A percentile compares a stretch with the other conserved stretches of the same genome.
phyloP scores from a whole-genome alignment of 352 stramenopile genomes.

The Phytopythium boreale region DNA sequence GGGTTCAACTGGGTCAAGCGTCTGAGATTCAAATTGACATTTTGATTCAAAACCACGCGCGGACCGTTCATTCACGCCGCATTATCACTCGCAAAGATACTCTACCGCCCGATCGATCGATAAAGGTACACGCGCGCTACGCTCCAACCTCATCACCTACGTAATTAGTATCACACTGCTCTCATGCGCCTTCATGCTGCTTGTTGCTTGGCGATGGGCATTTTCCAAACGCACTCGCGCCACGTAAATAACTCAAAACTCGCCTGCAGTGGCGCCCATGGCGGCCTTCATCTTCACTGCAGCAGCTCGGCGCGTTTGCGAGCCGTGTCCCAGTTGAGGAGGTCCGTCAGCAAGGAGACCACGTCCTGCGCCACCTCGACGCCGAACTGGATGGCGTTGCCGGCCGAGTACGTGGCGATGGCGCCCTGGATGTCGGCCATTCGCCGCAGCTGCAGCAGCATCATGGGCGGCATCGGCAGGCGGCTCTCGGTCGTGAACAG shows the following conservation, averaged over 20 bases:
- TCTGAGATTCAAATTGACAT: no score
- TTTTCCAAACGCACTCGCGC: not conserved
- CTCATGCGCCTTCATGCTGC: not conserved
- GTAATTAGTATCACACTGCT: not conserved
- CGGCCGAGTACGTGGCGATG: slow-evolving; percentile 54
- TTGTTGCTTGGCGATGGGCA: not conserved
- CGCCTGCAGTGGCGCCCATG: not conserved
- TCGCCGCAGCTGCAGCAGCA: slow-evolving; percentile 55
- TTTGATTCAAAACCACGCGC: no score
- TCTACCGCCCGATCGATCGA: no score
- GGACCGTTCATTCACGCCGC: no score
- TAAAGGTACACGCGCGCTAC: no score
- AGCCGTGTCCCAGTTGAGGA: slow-evolving; percentile 65
- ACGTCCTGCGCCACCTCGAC: slow-evolving; percentile 79
- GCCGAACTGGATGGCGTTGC: slow-evolving; percentile 72
- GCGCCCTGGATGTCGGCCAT: slow-evolving; percentile 84
- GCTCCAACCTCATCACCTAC: not conserved
- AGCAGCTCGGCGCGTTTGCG: slow-evolving; percentile 54
- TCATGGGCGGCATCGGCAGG: slow-evolving; percentile 43
- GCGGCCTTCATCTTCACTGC: slow-evolving; percentile 18
- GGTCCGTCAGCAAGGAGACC: slow-evolving; percentile 55
- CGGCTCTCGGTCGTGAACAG: slow-evolving; percentile 58
- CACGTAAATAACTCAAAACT: slow-evolving; percentile 3
- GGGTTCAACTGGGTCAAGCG: not conserved
- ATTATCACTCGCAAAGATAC: not conserved